Percentiles rank a stretch among this genome's conserved stretches.
phyloP scores from a whole-genome alignment of 1,139 yeast genomes.

The Citeromyces siamensis region DNA sequence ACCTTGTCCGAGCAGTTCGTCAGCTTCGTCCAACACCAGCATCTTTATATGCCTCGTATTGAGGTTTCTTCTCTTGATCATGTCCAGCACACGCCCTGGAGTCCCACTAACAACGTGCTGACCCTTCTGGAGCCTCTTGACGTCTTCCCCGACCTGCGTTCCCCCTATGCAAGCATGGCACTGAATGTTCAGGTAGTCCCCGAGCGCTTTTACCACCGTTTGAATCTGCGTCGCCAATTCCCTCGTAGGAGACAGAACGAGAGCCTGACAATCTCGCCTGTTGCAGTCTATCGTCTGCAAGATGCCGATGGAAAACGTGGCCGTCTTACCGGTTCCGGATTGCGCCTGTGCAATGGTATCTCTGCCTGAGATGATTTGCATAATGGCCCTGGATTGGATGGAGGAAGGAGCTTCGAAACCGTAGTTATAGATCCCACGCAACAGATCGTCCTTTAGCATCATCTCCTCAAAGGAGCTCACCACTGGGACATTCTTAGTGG shows the following conservation, averaged over 20 bases:
- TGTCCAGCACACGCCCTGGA: conserved; percentile 88
- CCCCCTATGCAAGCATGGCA: conserved; percentile 95
- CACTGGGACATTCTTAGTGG: conserved; percentile 50
- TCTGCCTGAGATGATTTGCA: conserved; percentile 81
- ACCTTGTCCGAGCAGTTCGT: conserved; percentile 81
- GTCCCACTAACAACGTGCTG: conserved; percentile 95
- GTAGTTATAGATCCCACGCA: conserved; percentile 73
- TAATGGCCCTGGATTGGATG: conserved; percentile 88
- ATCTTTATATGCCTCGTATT: conserved; percentile 64
- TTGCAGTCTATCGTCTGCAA: conserved; percentile 65
- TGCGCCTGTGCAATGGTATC: conserved; percentile 98
- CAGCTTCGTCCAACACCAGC: conserved; percentile 89
- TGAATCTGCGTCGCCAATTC: conserved; percentile 88
- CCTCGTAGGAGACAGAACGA: conserved; percentile 90
- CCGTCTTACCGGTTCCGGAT: conserved; percentile 97
- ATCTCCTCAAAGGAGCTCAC: conserved; percentile 67
- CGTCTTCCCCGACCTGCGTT: conserved; percentile 70
- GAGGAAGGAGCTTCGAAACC: conserved; percentile 95
- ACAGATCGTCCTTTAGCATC: conserved; percentile 46
- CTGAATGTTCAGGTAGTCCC: conserved; percentile 74
- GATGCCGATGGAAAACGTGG: conserved; percentile 90
- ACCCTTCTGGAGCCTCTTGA: conserved; percentile 59
- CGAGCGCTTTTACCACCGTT: conserved; percentile 71
- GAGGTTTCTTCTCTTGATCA: conserved; percentile 67
- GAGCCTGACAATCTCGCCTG: conserved; percentile 63